Conservation (phyloP, 305 asterid genomes). For the Ajuga reptans region DNA sequence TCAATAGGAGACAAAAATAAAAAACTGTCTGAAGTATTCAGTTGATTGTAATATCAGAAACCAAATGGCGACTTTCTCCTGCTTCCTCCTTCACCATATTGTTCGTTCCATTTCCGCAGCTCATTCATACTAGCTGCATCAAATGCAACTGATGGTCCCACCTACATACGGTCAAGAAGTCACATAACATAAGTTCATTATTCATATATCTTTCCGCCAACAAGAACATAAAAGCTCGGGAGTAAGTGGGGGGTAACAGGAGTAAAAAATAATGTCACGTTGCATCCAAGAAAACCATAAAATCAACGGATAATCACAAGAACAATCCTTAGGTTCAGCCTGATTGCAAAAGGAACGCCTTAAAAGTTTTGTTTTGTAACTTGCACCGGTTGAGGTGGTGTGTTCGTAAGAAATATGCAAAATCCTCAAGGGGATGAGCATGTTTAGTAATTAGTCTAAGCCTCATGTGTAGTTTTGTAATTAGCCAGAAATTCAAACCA, state of each 20-base stretch:
- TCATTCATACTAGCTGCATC: constrained; percentile 97
- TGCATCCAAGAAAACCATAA: not conserved
- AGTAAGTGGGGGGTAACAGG: no score
- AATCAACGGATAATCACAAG: not conserved
- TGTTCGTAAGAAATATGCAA: no score
- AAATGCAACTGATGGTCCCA: constrained; percentile 94
- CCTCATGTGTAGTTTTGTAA: not conserved
- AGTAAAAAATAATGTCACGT: no score
- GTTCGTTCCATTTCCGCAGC: constrained; percentile 94
- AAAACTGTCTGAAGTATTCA: constrained; percentile 5
- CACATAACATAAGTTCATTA: not conserved
- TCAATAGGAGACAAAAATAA: not conserved
- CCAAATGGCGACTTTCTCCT: constrained; percentile 85
- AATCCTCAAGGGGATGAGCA: no score
- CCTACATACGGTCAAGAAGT: constrained; percentile 35
- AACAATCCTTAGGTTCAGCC: no score
- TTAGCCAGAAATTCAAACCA: not conserved
- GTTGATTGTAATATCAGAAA: constrained; percentile 35
- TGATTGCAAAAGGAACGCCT: no score
- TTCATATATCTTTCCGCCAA: no score
- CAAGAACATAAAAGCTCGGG: no score
- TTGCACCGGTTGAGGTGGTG: no score
- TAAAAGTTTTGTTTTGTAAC: no score
- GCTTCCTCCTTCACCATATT: constrained; percentile 97
- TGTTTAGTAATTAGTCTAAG: no score